Conservation (phyloP, 331 rosid genomes). For the Malus hybrid region DNA sequence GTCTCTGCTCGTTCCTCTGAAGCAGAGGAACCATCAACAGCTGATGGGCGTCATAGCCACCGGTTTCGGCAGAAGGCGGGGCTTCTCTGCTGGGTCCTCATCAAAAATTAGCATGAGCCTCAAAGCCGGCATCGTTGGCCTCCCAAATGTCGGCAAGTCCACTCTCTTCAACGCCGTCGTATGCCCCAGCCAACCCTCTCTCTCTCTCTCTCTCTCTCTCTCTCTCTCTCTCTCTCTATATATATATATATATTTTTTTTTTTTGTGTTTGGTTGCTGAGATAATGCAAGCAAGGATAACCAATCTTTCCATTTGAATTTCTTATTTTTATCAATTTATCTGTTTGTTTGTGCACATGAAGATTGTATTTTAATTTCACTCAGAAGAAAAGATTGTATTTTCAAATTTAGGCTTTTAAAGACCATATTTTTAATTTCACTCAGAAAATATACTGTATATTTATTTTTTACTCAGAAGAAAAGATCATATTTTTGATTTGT, state of each 20-base stretch:
- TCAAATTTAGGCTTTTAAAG: neutral
- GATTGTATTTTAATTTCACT: neutral
- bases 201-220: neutral
- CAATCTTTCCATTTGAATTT: neutral
- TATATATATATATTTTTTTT: no score
- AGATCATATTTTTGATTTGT: neutral
- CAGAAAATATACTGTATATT: neutral
- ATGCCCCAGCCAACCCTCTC: conserved; percentile 18
- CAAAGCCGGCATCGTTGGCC: conserved; percentile 93
- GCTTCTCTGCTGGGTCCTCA: conserved; percentile 56
- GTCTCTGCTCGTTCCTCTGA: conserved; percentile 53
- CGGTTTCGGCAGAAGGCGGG: conserved; percentile 26
- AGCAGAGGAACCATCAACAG: conserved; percentile 36
- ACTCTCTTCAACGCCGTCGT: conserved; percentile 97
- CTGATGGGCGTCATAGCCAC: conserved; percentile 14
- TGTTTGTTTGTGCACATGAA: neutral
- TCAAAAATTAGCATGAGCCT: conserved; percentile 89
- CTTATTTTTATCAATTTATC: neutral
- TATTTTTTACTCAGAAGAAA: neutral
- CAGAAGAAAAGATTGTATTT: neutral
- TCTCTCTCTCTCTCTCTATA: no score
- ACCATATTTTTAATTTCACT: neutral
- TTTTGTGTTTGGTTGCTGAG: neutral
- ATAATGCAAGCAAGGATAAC: neutral
- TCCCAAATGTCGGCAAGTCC: conserved; percentile 94